Conservation (phyloP, 306 rosid genomes). For the Castanopsis chinensis region DNA sequence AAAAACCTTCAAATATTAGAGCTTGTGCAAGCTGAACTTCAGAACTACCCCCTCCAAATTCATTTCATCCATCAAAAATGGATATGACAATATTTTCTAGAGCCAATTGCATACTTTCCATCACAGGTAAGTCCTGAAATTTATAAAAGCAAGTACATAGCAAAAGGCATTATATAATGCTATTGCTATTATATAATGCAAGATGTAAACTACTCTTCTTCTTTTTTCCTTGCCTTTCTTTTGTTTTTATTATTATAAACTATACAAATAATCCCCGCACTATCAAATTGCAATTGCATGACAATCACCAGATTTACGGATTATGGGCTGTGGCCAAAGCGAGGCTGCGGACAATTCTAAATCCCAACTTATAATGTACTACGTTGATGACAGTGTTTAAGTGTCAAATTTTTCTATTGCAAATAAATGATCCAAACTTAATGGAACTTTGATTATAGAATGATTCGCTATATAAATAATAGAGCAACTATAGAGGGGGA, state of each 20-base stretch:
- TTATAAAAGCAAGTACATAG: constrained; percentile 2
- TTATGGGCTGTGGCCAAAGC: background rate
- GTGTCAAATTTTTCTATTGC: background rate
- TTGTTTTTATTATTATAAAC: background rate
- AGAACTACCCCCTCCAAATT: constrained; percentile 43
- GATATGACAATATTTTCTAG: constrained; percentile 73
- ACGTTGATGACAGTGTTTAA: background rate
- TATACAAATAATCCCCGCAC: background rate
- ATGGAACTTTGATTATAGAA: background rate
- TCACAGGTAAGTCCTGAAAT: constrained; percentile 70
- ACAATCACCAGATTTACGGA: background rate
- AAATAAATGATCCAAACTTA: background rate
- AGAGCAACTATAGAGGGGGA: background rate
- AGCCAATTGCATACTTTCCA: constrained; percentile 91
- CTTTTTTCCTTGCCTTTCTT: background rate
- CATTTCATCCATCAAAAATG: constrained; percentile 74
- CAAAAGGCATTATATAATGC: background rate
- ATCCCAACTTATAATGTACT: background rate
- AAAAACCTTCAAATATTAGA: constrained; percentile 74
- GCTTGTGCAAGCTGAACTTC: constrained; percentile 73
- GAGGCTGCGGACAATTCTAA: background rate
- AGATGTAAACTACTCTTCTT: background rate
- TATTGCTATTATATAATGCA: background rate
- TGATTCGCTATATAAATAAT: background rate
- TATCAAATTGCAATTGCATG: background rate